Evolutionary conservation across 345 rosid genomes (phyloP), one percentile per base, ranked within the genome.

Genomic region (Pistacia integerrima): DNA sequence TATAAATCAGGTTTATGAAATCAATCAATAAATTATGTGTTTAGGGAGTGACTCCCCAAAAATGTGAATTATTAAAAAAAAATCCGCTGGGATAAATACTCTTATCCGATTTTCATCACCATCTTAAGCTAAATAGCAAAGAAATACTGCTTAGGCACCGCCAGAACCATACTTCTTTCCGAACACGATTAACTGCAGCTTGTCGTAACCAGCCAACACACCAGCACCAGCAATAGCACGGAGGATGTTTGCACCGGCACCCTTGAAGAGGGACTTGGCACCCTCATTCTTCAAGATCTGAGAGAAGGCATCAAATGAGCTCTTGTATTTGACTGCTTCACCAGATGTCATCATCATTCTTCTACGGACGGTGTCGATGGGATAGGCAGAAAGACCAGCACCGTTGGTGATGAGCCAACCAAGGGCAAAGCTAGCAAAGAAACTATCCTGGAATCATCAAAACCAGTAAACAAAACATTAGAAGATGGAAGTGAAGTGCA

Each of bases 271-370:
- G 28, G 98, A 93, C 86, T 61, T 93, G 35, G 91, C 77, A 49
- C 98, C 97, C 83, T 93, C 98, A 3, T 86, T 93, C 85, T 89
- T 91, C 76, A 93, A 28, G 72, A 93, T 93, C 79, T 93, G 97
- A 52, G 80, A 3, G 78, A 93, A 93, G 8, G 97, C 97, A 71
- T 88, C 91, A 16, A 87, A 36, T 2, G 98, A 93, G 77, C 93
- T 90, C 83, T 86, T 88, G 87, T 93, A 93, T 81, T 93, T 93
- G 79, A 91, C 97, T 10, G 97, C 98, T 80, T 93, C 97, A 59
- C 98, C 98, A 1, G 97, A 93, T 3, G 98, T 93, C 98, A 93
- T 93, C 98, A 93, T 93, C 98, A 93, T 93, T 83, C 98, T 93
- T 89, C 98, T 91, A 14, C 98, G 97, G 58, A 91, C 97, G 0